Evolutionary conservation across 306 rosid species (phyloP).

Genomic region (Inga laurina): DNA sequence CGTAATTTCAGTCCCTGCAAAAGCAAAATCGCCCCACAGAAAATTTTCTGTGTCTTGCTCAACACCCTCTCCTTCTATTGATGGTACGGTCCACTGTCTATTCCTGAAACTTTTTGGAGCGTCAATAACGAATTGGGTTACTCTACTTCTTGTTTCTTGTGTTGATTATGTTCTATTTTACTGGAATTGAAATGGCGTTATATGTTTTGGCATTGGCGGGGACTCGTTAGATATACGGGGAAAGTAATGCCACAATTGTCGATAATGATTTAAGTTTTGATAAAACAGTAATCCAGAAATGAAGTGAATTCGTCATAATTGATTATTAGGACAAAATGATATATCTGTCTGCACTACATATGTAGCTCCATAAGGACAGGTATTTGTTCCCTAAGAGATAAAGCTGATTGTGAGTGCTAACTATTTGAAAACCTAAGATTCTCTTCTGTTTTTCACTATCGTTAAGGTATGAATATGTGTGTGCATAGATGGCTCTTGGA

Average conservation of each 20-base stretch:
- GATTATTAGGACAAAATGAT: neutral
- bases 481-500: neutral
- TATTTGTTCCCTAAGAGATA: neutral
- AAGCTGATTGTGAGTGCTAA: neutral
- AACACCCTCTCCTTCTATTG: conserved; percentile 57
- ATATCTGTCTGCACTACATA: neutral
- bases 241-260: neutral
- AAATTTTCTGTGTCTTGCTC: conserved; percentile 57
- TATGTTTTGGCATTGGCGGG: neutral
- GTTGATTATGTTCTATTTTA: conserved; percentile 3
- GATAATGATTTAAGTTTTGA: neutral
- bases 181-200: conserved; percentile 16
- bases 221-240: neutral
- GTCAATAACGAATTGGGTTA: conserved; percentile 4
- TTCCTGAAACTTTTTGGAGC: neutral
- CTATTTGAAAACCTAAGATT: neutral
- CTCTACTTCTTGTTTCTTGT: conserved; percentile 9
- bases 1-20: conserved; percentile 34
- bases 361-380: neutral
- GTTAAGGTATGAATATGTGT: neutral
- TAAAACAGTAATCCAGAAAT: conserved; percentile 14
- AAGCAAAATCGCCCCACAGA: conserved; percentile 27
- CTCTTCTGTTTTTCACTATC: neutral
- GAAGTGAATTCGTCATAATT: neutral
- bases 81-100: conserved; percentile 34